Evolutionary conservation across 1,284 basidiomycete genomes (phyloP).

Genomic region (Cronartium quercuum): DNA sequence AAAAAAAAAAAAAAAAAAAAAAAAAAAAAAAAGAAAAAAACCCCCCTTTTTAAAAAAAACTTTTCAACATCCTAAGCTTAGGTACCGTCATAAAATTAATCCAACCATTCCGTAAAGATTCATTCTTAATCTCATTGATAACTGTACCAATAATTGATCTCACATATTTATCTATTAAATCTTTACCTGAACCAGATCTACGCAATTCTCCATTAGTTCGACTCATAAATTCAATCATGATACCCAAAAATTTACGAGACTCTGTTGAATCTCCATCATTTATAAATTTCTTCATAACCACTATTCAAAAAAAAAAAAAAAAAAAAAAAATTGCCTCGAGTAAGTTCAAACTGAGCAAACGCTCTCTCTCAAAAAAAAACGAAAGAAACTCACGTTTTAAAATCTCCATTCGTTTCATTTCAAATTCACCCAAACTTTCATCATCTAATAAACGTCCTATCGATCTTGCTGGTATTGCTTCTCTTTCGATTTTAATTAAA

Average conservation of each 20-base stretch:
- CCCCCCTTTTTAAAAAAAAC: not conserved
- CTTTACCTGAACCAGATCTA: not conserved
- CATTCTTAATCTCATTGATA: not conserved
- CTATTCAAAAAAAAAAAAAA: not conserved
- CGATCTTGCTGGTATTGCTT: not conserved
- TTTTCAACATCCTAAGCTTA: conserved; percentile 11
- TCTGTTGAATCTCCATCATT: not conserved
- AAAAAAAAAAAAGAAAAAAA: not conserved
- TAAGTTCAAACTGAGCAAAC: not conserved
- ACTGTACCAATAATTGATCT: not conserved
- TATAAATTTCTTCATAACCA: not conserved
- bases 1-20: not conserved
- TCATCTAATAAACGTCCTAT: not conserved
- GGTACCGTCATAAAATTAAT: not conserved
- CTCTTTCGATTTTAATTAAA: not conserved
- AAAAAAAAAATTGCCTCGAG: not conserved
- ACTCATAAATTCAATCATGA: not conserved
- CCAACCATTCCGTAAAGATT: not conserved
- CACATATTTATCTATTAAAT: not conserved
- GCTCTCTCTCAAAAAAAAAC: not conserved
- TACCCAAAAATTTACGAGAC: not conserved
- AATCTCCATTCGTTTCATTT: not conserved
- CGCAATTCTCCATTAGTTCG: not conserved
- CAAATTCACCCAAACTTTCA: not conserved
- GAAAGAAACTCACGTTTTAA: not conserved